phyloP scores from a whole-genome alignment of 2,329 filamentous ascomycete genomes.

The Penicillium crustosum region DNA sequence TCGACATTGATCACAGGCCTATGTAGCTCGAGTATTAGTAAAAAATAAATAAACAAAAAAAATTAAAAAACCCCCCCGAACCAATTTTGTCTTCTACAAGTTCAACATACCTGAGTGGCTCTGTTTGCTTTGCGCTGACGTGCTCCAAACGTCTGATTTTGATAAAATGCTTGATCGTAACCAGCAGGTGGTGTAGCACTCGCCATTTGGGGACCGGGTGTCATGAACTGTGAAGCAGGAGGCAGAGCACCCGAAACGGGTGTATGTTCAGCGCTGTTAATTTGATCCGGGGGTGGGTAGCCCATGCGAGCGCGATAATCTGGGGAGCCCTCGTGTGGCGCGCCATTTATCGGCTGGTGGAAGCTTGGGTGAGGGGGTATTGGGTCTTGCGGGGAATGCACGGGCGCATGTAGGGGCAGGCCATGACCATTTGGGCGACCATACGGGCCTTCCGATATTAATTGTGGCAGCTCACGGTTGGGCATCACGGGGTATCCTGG shows the following conservation, averaged over 20 bases:
- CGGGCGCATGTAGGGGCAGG: slow-evolving; percentile 33
- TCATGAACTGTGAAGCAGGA: slow-evolving; percentile 30
- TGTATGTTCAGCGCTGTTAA: slow-evolving; percentile 32
- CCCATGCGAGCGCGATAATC: slow-evolving; percentile 37
- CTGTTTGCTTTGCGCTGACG: slow-evolving; percentile 43
- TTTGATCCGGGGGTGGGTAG: slow-evolving; percentile 33
- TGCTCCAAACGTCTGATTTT: slow-evolving; percentile 31
- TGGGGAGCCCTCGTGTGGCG: slow-evolving; percentile 31
- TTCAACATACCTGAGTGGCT: slow-evolving; percentile 40
- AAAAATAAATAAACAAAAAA: accelerated
- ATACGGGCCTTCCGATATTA: slow-evolving; percentile 36
- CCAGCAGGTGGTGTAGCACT: slow-evolving; percentile 27
- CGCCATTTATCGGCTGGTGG: slow-evolving; percentile 36
- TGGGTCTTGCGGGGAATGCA: slow-evolving; percentile 30
- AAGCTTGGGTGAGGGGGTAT: slow-evolving; percentile 28
- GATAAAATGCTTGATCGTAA: slow-evolving; percentile 36
- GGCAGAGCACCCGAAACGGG: slow-evolving; percentile 33
- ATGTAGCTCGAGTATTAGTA: slow-evolving; percentile 8
- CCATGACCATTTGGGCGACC: slow-evolving; percentile 32
- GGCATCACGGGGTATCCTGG: slow-evolving; percentile 31
- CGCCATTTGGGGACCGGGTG: slow-evolving; percentile 27
- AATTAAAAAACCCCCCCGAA: too few relatives aligned
- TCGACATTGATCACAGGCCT: slow-evolving; percentile 91
- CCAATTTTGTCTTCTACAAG: background rate
- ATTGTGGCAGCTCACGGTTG: slow-evolving; percentile 37